Base-by-base conservation (phyloP, 768 basidiomycete genomes). In the Leucocoprinus sp. region DNA sequence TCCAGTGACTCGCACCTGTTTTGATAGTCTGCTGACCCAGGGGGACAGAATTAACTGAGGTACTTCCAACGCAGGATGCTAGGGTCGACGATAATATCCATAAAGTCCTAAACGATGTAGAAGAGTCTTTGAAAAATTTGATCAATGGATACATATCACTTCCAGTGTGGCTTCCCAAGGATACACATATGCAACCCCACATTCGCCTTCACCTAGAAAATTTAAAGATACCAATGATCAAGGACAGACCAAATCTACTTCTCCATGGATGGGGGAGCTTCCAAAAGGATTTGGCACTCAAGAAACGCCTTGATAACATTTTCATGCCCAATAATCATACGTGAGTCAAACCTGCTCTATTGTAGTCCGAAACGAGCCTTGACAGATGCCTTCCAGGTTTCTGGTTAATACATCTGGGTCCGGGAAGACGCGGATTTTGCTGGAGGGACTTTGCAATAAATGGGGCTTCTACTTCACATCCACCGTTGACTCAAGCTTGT, bases 381-480 rank as follows among this genome's bases (percentile, higher is more conserved):
- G 27, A 45, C 23, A n/a, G 15, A 23, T 31, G 9, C 36, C 12
- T 23, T 36, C 12, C 36, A 70, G 69, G 11, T 67, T 70, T 44
- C 61, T 73, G 14, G 67, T 73, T 23, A 73, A 73, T 37, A 73
- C 71, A 0, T 73, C 70, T 18, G 70, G 70, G 6, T 71, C 70
- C 2, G 70, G 70, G 15, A 73, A 73, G 51, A 71, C 70, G 0
- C 58, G 70, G 24, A 58, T 70, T 8, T 55, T 73, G 2, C 52
- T 73, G 7, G 70, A 72, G 53, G 70, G 70, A 17, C 60, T 73
- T 4, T 72, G 70, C 44, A 51, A 63, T 23, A 55, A 64, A 35
- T 73, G 71, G 71, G 71, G 70, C 3, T 66, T 73, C 43, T 73
- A 73, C 52, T 70, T 73, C 49, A 72, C 70, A 0, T 70, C 69